Conservation (phyloP, 495 filamentous ascomycete genomes). For the Schizothecium vesticola region DNA sequence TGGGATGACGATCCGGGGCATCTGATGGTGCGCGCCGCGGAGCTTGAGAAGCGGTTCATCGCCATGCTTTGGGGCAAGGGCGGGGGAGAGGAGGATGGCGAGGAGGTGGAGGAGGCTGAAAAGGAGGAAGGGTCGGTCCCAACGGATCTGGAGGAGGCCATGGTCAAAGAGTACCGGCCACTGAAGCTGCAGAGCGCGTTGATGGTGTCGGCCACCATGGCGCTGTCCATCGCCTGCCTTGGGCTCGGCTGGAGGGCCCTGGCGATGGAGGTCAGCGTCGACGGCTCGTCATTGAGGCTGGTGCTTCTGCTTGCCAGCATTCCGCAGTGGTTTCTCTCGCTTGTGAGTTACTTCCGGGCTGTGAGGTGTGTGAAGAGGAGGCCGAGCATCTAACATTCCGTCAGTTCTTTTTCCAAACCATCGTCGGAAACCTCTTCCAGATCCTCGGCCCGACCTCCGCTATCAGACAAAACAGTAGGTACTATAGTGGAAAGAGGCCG, state of each 20-base stretch:
- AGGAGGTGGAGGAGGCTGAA: slow-evolving; percentile 8
- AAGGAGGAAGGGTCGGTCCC: slow-evolving; percentile 11
- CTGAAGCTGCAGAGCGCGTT: slow-evolving; percentile 47
- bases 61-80: slow-evolving; percentile 49
- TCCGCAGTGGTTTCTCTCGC: slow-evolving; percentile 51
- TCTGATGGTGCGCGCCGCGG: slow-evolving; percentile 44
- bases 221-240: slow-evolving; percentile 47
- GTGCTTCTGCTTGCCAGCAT: slow-evolving; percentile 43
- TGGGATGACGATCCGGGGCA: slow-evolving; percentile 61
- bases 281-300: slow-evolving; percentile 43
- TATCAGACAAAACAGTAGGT: slow-evolving; percentile 52
- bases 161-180: slow-evolving; percentile 33
- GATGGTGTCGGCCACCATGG: slow-evolving; percentile 46
- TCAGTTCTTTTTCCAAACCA: slow-evolving; percentile 58
- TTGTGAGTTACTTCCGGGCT: slow-evolving; percentile 36
- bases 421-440: slow-evolving; percentile 53
- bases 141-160: slow-evolving; percentile 26
- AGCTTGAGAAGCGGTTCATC: slow-evolving; percentile 50
- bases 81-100: slow-evolving; percentile 35
- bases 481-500: slow-evolving; percentile 53
- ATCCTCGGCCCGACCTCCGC: slow-evolving; percentile 55
- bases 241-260: slow-evolving; percentile 52
- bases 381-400: slow-evolving; percentile 7
- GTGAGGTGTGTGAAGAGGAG: background rate
- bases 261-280: slow-evolving; percentile 48